Evolutionary conservation across 2,329 filamentous ascomycete species (phyloP).

Genomic region (Aspergillus pseudotamarii): DNA sequence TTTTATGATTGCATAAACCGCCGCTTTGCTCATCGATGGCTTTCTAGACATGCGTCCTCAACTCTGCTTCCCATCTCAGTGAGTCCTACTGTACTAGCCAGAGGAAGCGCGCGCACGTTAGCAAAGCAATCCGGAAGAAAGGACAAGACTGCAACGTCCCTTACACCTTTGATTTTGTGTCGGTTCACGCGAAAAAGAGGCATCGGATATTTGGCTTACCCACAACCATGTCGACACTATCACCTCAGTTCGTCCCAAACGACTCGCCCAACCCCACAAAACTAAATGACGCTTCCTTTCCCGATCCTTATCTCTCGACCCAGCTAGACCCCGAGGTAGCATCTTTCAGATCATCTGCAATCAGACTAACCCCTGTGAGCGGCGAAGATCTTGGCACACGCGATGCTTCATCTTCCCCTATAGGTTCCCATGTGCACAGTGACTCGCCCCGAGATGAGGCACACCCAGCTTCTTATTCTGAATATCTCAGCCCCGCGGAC

Average conservation of each 20-base stretch:
- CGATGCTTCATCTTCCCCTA: slow-evolving; percentile 18
- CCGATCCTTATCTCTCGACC: slow-evolving; percentile 44
- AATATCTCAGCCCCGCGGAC: slow-evolving; percentile 35
- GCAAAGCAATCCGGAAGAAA: neutral
- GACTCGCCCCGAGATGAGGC: slow-evolving; percentile 15
- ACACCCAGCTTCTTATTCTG: slow-evolving; percentile 25
- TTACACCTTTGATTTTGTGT: neutral
- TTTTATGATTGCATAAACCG: neutral
- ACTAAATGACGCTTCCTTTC: slow-evolving; percentile 35
- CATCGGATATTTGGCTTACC: neutral
- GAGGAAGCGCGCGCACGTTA: neutral
- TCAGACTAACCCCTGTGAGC: slow-evolving; percentile 34
- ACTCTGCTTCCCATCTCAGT: neutral
- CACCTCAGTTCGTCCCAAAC: slow-evolving; percentile 24
- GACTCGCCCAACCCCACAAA: slow-evolving; percentile 29
- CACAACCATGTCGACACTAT: slow-evolving; percentile 25
- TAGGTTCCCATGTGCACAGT: slow-evolving; percentile 10
- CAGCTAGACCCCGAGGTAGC: slow-evolving; percentile 43
- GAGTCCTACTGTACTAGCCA: neutral
- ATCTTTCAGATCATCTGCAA: slow-evolving; percentile 35
- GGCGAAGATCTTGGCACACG: slow-evolving; percentile 23
- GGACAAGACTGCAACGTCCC: neutral
- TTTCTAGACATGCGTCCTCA: slow-evolving; percentile 1
- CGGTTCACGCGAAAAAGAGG: neutral
- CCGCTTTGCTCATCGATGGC: neutral